These are phyloP conservation scores for Notholithocarpus densiflorus DNA, from an alignment of 306 rosid species.

Conservation along the genomic window DNA sequence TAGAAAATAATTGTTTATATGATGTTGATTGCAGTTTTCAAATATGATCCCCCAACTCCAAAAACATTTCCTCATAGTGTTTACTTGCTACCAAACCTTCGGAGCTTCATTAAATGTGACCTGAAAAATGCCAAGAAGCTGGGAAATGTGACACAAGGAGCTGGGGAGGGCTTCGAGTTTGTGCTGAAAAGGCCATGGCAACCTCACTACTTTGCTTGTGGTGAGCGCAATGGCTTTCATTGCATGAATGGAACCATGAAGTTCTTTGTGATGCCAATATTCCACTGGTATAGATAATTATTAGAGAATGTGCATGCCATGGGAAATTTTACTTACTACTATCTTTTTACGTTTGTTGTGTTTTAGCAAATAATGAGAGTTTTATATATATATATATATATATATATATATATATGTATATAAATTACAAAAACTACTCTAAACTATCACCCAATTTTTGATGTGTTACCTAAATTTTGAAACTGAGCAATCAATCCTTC, in stretches of 20 bases:
- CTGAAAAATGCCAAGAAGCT: constrained; percentile 38
- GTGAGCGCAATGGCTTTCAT: constrained; percentile 34
- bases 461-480: too few species aligned
- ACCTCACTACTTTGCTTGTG: constrained; percentile 61
- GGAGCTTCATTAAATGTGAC: constrained; percentile 50
- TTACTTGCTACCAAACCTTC: constrained; percentile 37
- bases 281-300: background rate
- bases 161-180: constrained; percentile 38
- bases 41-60: constrained; percentile 29
- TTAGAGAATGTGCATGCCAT: too few species aligned
- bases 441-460: too few species aligned
- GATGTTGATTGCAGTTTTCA: constrained; percentile 39
- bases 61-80: constrained; percentile 31
- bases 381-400: too few species aligned
- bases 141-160: constrained; percentile 34
- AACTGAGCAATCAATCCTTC: too few species aligned
- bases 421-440: too few species aligned
- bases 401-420: too few species aligned
- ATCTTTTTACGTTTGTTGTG: too few species aligned
- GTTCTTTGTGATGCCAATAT: constrained; percentile 32
- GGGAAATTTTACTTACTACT: too few species aligned
- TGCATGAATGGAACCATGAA: constrained; percentile 58
- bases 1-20: background rate
- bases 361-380: too few species aligned
- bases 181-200: constrained; percentile 32